Evolutionary conservation across 345 rosid species (phyloP).

Genomic region (Populus nigra): DNA sequence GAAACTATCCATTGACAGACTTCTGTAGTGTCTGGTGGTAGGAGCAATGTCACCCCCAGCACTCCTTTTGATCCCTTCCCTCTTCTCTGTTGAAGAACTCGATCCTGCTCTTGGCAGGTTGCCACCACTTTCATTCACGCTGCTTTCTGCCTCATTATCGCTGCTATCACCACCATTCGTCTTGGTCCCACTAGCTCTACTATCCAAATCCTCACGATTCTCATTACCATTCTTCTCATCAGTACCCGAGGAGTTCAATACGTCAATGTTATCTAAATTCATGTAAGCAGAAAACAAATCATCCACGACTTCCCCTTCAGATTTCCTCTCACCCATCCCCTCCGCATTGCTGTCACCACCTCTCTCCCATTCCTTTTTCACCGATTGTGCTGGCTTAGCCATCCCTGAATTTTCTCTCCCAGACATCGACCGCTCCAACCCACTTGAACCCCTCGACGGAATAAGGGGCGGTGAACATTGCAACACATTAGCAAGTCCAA

Average conservation of each 20-base stretch:
- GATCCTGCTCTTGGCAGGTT: constrained; percentile 38
- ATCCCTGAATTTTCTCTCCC: constrained; percentile 42
- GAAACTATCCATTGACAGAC: constrained; percentile 94
- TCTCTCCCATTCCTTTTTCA: constrained; percentile 63
- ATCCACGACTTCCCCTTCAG: constrained; percentile 78
- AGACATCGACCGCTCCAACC: constrained; percentile 44
- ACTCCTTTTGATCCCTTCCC: constrained; percentile 73
- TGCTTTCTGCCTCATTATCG: constrained; percentile 91
- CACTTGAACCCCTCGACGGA: constrained; percentile 46
- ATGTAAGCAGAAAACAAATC: constrained; percentile 90
- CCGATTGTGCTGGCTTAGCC: constrained; percentile 43
- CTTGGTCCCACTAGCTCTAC: constrained; percentile 87
- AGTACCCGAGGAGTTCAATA: constrained; percentile 69
- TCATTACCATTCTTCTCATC: constrained; percentile 67
- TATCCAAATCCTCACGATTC: constrained; percentile 80
- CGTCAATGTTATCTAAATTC: constrained; percentile 89
- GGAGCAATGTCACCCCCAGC: constrained; percentile 78
- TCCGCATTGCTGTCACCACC: constrained; percentile 42
- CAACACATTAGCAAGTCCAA: constrained; percentile 51
- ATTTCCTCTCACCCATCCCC: constrained; percentile 71
- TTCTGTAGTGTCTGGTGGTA: constrained; percentile 70
- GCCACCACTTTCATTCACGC: constrained; percentile 65
- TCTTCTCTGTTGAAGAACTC: constrained; percentile 49
- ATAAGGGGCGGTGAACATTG: constrained; percentile 61
- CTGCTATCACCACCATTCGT: constrained; percentile 80